These are phyloP conservation scores for Colletotrichum sp. DNA, from an alignment of 2,329 filamentous ascomycete genomes.

Conservation along the genomic window DNA sequence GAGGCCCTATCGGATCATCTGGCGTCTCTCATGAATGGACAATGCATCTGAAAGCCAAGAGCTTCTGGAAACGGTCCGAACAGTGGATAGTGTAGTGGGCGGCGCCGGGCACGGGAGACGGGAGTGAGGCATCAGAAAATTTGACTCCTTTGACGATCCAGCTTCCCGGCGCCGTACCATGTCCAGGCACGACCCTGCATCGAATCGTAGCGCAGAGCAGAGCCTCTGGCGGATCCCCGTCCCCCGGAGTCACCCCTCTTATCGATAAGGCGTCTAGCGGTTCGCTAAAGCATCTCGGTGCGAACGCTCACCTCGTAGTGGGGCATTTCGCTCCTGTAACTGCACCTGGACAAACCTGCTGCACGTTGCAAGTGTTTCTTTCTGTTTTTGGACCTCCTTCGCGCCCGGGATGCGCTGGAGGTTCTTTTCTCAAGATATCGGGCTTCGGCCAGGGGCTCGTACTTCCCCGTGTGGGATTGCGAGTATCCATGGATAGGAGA, in stretches of 20 bases:
- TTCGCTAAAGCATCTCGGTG: slow-evolving; percentile 7
- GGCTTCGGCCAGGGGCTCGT: background rate
- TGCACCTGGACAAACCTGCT: background rate
- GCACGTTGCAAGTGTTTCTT: background rate
- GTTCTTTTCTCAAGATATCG: background rate
- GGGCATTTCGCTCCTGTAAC: background rate
- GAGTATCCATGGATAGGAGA: background rate
- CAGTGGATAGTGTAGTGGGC: background rate
- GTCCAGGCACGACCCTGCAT: slow-evolving; percentile 5
- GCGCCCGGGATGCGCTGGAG: background rate
- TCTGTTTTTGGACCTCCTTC: background rate
- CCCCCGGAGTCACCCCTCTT: background rate
- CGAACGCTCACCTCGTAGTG: background rate
- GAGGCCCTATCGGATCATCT: background rate
- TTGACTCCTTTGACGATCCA: slow-evolving; percentile 13
- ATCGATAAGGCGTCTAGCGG: slow-evolving; percentile 9
- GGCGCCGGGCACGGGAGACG: background rate
- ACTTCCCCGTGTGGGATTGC: background rate
- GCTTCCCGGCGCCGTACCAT: background rate
- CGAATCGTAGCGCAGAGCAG: slow-evolving; percentile 3
- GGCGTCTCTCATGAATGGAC: background rate
- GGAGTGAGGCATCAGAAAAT: slow-evolving; percentile 17
- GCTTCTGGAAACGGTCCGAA: slow-evolving; percentile 15
- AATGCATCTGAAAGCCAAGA: background rate
- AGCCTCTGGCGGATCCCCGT: slow-evolving; percentile 1